Evolutionary conservation across 495 filamentous ascomycete species (phyloP), one percentile per base, ranked within the genome.

Genomic region (Penicillium salamii): DNA sequence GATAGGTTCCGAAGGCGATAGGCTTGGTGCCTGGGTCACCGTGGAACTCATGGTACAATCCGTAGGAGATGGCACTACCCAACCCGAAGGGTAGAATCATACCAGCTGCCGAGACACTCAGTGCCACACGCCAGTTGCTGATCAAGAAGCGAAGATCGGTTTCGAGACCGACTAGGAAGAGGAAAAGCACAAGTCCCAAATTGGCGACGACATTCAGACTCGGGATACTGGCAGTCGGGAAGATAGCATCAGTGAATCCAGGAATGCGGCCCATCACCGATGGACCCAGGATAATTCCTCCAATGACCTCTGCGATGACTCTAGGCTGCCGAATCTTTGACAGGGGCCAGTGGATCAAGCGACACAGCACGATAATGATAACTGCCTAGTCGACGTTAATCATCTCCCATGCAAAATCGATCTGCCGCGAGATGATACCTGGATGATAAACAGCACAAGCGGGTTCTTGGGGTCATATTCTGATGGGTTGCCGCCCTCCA

Each of bases 301-400:
- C 91, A 52, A 98, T 86, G 33, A 98, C 90, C 78, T 97, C 93
- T 34, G 93, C 90, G 57, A 98, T 98, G 50, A 97, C 92, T 49
- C 87, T 82, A 38, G 92, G 92, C 62, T 97, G 92, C 46, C 88
- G 86, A 37, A 97, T 71, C 60, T 86, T 88, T 45, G 89, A 90
- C 7, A 97, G 79, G 18, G 92, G 93, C 57, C 74, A 88, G 56
- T 91, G 87, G 31, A 97, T 78, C 29, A 95, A 56, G 35, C 90
- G 87, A 66, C 90, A 95, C 63, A 96, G 83, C 42, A 95, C 81
- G 61, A 97, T 87, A 61, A 98, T 96, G 53, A 98, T 90, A 49
- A 76, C 77, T 14, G 88, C 87, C 90, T 95, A 31, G n/a, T 41
- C n/a, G 24, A 37, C 17, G 39, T 46, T 13, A 24, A 11, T 11